Evolutionary conservation across 257 asterid species (phyloP), one percentile per base, ranked within the genome.

Genomic region (Craterostigma plantagineum): DNA sequence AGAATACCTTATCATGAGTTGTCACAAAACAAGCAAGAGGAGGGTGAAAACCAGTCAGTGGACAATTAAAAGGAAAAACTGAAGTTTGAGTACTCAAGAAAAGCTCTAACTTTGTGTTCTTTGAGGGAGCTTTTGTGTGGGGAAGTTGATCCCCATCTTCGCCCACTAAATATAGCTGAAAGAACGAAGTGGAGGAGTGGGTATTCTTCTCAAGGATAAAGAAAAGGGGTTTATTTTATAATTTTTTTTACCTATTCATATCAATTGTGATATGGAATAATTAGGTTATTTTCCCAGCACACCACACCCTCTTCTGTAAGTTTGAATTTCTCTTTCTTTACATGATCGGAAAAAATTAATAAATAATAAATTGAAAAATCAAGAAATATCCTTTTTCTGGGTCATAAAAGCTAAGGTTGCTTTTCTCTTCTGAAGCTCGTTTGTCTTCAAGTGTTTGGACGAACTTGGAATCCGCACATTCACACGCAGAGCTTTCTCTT

Each of bases 391-490:
- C 15, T 40, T 4, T 40, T 40, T 40, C 45, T 10, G 45, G 45
- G 45, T 40, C 45, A 16, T 40, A 40, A 23, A 40, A 40, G 45
- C 45, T 1, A 40, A 14, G 45, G 45, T 40, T 40, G 45, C 45
- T 40, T 40, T 40, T 40, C 45, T 14, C 45, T 40, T 40, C 45
- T 40, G 45, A 40, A 40, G 14, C 45, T 14, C 9, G 10, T 40
- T 40, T 40, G 45, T 40, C 45, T 40, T 40, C 16, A 16, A 40
- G 45, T 8, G 45, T 40, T 40, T 40, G 45, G 45, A 40, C 45
- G 17, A 23, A 40, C 45, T 11, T 40, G 14, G 45, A 40, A 3
- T 40, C 45, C 45, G 2, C 45, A 11, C 16, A 14, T 12, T 40
- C 45, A 23, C 30, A 23, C 30, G 30, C 30, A 23, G 30, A 23